phyloP scores from a whole-genome alignment of 176 grass and related monocot species.

The Rhynchospora pubera region DNA sequence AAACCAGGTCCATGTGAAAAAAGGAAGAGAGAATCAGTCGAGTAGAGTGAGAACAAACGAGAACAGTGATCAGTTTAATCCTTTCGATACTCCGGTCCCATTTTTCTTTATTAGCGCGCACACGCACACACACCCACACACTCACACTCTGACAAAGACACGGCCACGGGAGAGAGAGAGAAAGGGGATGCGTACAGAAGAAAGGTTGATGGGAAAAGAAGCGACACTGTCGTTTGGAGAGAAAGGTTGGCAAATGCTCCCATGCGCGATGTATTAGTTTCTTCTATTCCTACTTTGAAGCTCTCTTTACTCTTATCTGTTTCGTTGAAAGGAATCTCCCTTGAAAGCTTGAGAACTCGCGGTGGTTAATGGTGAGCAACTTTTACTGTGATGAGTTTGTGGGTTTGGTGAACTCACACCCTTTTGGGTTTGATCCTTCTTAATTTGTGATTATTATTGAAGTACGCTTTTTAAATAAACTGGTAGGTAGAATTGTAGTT shows the following conservation, averaged over 20 bases:
- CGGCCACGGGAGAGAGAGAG: neutral
- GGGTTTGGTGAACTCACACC: neutral
- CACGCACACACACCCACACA: neutral
- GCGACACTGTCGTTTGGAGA: constrained; percentile 15
- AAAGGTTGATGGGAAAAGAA: constrained; percentile 13
- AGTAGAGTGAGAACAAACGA: constrained; percentile 2
- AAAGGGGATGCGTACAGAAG: neutral
- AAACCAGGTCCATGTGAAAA: neutral
- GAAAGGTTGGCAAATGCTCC: neutral
- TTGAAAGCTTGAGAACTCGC: neutral
- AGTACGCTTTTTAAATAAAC: neutral
- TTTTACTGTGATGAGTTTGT: neutral
- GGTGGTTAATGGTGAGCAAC: neutral
- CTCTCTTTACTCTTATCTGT: neutral
- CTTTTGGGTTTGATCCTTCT: neutral
- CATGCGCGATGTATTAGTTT: neutral
- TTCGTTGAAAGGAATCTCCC: neutral
- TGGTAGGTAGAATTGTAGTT: neutral
- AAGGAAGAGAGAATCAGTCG: constrained; percentile 9
- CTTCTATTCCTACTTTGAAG: neutral
- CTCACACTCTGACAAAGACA: constrained; percentile 6
- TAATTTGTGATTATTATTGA: constrained; percentile 1
- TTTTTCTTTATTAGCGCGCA: neutral
- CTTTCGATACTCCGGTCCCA: constrained; percentile 6
- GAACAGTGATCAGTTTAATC: neutral